Evolutionary conservation across 805 yeast genomes (phyloP).

Genomic region (Vanderwaltozyma yarrowii): DNA sequence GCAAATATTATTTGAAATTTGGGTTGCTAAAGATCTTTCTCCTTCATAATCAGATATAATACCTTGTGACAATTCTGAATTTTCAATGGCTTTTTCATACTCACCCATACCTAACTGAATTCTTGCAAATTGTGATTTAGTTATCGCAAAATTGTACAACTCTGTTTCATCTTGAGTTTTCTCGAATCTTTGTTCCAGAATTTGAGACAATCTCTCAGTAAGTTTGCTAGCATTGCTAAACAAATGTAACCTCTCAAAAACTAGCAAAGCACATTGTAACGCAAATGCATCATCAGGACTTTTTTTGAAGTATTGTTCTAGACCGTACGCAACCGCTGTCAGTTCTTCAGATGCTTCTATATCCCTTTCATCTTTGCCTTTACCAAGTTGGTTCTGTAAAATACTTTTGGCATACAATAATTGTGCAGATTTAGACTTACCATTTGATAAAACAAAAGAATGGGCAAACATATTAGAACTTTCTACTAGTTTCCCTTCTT

Average conservation of each 20-base stretch:
- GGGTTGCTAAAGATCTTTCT: constrained; percentile 25
- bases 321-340: constrained; percentile 56
- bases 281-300: constrained; percentile 51
- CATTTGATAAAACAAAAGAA: constrained; percentile 68
- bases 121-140: constrained; percentile 66
- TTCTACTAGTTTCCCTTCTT: constrained; percentile 37
- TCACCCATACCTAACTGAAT: constrained; percentile 50
- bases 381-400: constrained; percentile 36
- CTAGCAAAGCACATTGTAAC: constrained; percentile 41
- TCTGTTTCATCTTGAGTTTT: constrained; percentile 38
- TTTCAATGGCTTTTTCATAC: constrained; percentile 49
- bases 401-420: constrained; percentile 58
- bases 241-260: constrained; percentile 62
- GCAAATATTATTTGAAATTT: constrained; percentile 53
- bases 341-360: constrained; percentile 53
- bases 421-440: constrained; percentile 58
- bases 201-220: constrained; percentile 36
- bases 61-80: constrained; percentile 46
- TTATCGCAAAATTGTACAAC: constrained; percentile 42
- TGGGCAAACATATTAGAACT: constrained; percentile 62
- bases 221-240: constrained; percentile 43
- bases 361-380: constrained; percentile 41
- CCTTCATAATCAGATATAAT: constrained; percentile 35
- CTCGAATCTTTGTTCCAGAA: constrained; percentile 51
- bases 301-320: constrained; percentile 52